Evolutionary conservation across 768 basidiomycete species (phyloP).

Genomic region (Lentinula sp.): DNA sequence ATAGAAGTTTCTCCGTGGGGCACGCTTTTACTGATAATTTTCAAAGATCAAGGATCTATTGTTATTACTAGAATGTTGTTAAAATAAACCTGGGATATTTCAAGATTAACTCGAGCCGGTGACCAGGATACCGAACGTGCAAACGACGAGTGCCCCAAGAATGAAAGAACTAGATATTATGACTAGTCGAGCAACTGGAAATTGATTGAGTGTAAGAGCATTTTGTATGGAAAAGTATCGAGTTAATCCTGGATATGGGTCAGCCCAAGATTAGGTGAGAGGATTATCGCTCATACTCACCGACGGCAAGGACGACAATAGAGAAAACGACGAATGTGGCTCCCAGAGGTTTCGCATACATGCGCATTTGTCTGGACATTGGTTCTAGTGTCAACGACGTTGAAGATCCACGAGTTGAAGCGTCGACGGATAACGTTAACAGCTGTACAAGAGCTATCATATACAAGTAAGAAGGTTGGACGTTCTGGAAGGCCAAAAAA

Average conservation of each 20-base stretch:
- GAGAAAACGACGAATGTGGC: neutral
- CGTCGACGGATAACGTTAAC: neutral
- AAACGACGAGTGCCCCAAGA: neutral
- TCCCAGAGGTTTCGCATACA: conserved; percentile 1
- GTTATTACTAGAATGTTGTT: no score
- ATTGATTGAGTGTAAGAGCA: conserved; percentile 30
- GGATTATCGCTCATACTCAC: neutral
- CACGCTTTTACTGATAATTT: no score
- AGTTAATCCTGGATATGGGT: conserved; percentile 11
- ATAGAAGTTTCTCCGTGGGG: no score
- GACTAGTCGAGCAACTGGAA: conserved; percentile 18
- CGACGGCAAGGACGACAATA: neutral
- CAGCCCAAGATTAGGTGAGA: neutral
- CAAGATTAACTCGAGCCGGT: conserved; percentile 14
- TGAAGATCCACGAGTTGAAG: neutral
- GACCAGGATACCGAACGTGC: conserved; percentile 14
- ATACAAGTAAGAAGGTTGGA: neutral
- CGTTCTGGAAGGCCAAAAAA: neutral
- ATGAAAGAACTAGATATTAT: neutral
- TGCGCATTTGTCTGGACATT: neutral
- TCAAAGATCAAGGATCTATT: no score
- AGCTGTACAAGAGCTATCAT: conserved; percentile 2
- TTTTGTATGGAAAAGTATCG: conserved; percentile 22
- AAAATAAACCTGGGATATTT: no score
- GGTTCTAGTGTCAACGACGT: neutral